A percentile compares a stretch with the other conserved stretches of the same genome.
Conservation (phyloP, 345 rosid species). For the Draba incana region DNA sequence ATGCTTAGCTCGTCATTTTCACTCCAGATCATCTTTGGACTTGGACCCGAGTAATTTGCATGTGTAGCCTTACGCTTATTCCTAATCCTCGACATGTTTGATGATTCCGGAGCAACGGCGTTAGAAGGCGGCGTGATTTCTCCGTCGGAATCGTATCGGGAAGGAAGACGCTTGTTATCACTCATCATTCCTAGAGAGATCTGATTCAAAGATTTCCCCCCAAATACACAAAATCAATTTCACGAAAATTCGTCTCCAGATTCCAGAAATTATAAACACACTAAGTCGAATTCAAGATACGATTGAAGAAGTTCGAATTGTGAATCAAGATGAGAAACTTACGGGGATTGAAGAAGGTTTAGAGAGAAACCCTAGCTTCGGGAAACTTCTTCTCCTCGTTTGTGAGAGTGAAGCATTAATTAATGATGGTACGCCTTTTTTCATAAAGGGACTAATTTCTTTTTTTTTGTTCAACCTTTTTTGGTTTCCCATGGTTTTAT, state of each 20-base stretch:
- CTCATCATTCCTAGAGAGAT: not conserved
- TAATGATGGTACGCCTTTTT: too few relatives aligned
- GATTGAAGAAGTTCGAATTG: not conserved
- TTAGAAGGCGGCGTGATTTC: not conserved
- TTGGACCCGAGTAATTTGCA: too few relatives aligned
- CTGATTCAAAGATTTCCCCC: too few relatives aligned
- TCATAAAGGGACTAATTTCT: too few relatives aligned
- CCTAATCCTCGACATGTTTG: not conserved
- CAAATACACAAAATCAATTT: too few relatives aligned
- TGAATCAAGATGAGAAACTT: not conserved
- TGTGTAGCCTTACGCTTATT: conserved; percentile 7
- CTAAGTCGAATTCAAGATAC: not conserved
- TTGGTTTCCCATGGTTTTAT: too few relatives aligned
- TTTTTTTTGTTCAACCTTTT: too few relatives aligned
- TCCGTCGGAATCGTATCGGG: not conserved
- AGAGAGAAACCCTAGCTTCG: conserved; percentile 3
- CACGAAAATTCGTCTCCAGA: too few relatives aligned
- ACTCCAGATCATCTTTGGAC: conserved; percentile 8
- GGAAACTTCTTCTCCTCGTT: not conserved
- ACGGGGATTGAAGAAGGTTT: not conserved
- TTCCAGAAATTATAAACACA: too few relatives aligned
- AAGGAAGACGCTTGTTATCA: not conserved
- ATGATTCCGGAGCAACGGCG: not conserved
- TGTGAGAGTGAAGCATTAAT: not conserved
- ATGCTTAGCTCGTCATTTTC: conserved; percentile 22